Percentiles rank a stretch among this genome's conserved stretches.
phyloP scores from a whole-genome alignment of 148 eudicot genomes.

The Selenicereus undatus region DNA sequence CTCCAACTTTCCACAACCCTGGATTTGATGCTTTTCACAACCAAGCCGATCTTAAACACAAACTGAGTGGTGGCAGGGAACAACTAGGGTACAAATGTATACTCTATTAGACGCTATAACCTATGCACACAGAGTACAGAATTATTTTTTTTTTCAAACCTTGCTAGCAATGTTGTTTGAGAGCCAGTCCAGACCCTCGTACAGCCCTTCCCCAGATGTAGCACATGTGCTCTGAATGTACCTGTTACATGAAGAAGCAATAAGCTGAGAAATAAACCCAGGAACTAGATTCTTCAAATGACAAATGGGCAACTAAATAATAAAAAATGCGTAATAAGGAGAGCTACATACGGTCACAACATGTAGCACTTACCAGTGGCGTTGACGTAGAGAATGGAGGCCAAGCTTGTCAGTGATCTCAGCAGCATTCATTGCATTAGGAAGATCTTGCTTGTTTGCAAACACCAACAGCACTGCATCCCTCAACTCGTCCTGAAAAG shows the following conservation, averaged over 20 bases:
- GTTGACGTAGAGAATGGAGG: constrained; percentile 39
- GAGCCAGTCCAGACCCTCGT: constrained; percentile 38
- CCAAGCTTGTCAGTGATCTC: constrained; percentile 38
- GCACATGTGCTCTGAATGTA: constrained; percentile 38
- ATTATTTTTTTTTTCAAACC: constrained; percentile 5
- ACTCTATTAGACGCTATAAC: neutral
- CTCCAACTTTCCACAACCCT: too few relatives aligned
- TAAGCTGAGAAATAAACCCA: neutral
- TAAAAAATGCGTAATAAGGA: neutral
- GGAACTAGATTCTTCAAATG: neutral
- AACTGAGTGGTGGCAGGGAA: too few relatives aligned
- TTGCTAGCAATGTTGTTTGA: constrained; percentile 38
- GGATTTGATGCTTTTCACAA: too few relatives aligned
- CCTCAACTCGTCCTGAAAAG: constrained; percentile 26
- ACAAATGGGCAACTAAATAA: neutral
- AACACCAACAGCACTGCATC: constrained; percentile 39
- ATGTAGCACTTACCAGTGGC: constrained; percentile 28
- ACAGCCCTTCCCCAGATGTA: constrained; percentile 35
- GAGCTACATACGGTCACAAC: neutral
- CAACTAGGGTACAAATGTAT: too few relatives aligned
- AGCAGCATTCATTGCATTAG: constrained; percentile 39
- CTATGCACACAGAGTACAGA: neutral
- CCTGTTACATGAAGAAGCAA: constrained; percentile 9
- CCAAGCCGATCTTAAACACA: too few relatives aligned
- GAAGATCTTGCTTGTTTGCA: constrained; percentile 38